These are phyloP conservation scores for Panaeolus papilionaceus DNA, from an alignment of 768 basidiomycete genomes.

Conservation along the genomic window DNA sequence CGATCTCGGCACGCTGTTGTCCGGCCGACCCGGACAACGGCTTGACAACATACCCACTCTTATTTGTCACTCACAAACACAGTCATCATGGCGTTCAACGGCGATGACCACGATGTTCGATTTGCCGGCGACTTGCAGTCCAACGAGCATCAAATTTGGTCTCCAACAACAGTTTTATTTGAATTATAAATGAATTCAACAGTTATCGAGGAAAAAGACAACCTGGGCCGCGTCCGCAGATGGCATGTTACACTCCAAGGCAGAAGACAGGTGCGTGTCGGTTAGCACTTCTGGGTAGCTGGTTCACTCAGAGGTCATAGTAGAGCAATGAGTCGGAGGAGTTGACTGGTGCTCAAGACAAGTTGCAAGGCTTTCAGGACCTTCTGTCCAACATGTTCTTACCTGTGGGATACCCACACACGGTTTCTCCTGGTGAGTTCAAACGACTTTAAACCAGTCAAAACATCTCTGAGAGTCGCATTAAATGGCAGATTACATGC, in stretches of 20 bases:
- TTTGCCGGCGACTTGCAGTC: background rate
- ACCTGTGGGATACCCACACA: slow-evolving; percentile 66
- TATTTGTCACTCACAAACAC: background rate
- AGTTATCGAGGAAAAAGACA: background rate
- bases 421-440: slow-evolving; percentile 60
- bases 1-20: background rate
- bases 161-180: background rate
- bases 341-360: background rate
- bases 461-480: slow-evolving; percentile 12
- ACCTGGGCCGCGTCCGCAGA: background rate
- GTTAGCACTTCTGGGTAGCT: background rate
- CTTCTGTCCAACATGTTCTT: slow-evolving; percentile 58
- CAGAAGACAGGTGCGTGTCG: background rate
- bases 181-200: background rate
- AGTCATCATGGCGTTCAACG: background rate
- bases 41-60: background rate
- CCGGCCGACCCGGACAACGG: background rate
- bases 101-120: background rate
- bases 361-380: slow-evolving; percentile 23
- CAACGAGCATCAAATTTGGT: background rate
- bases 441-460: background rate
- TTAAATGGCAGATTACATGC: slow-evolving; percentile 53
- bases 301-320: background rate
- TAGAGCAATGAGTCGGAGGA: background rate
- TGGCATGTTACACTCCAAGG: background rate